Percentiles rank a stretch among this genome's conserved stretches.
These are phyloP conservation scores for Rhizoclosmatium sp. DNA, from an alignment of 192 early-diverging fungal species.

Conservation along the genomic window DNA sequence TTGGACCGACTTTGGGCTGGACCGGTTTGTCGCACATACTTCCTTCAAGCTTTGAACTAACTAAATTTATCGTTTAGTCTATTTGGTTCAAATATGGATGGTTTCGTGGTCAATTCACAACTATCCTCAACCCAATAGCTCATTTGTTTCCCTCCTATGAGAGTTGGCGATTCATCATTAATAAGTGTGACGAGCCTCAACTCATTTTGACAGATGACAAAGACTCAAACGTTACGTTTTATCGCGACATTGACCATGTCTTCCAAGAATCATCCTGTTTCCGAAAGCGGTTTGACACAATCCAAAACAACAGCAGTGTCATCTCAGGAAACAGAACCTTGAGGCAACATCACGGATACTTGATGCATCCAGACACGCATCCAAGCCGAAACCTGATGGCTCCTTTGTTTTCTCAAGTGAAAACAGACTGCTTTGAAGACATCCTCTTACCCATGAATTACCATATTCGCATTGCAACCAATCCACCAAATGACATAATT, in stretches of 20 bases:
- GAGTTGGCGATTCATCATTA: background rate
- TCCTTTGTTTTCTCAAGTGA: slow-evolving; percentile 24
- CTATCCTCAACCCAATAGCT: background rate
- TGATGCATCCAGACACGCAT: background rate
- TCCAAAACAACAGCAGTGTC: background rate
- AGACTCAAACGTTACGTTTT: background rate
- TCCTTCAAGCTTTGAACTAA: background rate
- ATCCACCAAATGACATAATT: background rate
- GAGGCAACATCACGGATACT: slow-evolving; percentile 7
- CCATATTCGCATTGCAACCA: background rate
- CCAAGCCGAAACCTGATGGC: background rate
- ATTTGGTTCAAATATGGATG: background rate
- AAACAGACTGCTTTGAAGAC: slow-evolving; percentile 2
- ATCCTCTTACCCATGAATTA: slow-evolving; percentile 4
- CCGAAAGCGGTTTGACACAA: background rate
- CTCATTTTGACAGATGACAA: background rate
- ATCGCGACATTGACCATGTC: background rate
- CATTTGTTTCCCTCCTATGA: background rate
- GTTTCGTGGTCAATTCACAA: background rate
- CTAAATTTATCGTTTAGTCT: background rate
- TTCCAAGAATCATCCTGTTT: background rate
- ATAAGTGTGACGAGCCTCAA: slow-evolving; percentile 2
- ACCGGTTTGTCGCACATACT: too few relatives aligned
- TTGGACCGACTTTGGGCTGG: background rate
- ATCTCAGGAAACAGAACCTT: slow-evolving; percentile 2